phyloP scores from a whole-genome alignment of 129 eudicot genomes.

The Flaveria sonorensis region DNA sequence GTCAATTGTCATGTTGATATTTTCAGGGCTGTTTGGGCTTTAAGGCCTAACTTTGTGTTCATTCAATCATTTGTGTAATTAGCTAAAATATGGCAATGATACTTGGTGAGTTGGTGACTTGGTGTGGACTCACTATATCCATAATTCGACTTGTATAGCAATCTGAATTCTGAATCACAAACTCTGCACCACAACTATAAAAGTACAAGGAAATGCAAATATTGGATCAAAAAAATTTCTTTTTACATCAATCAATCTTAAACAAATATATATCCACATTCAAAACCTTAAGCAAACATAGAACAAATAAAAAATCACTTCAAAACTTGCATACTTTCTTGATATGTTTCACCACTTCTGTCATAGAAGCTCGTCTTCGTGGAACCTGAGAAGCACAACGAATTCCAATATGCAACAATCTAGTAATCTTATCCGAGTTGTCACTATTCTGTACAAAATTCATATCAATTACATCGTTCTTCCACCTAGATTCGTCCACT shows the following conservation, averaged over 20 bases:
- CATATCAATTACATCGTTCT: constrained; percentile 39
- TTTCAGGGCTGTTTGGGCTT: background rate
- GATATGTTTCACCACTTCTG: constrained; percentile 34
- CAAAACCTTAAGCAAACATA: constrained; percentile 17
- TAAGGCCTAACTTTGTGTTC: background rate
- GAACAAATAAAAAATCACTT: background rate
- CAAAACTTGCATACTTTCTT: constrained; percentile 41
- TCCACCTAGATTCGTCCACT: constrained; percentile 43
- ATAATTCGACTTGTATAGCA: constrained; percentile 1
- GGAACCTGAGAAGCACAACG: constrained; percentile 52
- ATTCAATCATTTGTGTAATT: background rate
- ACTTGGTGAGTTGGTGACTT: too few species aligned
- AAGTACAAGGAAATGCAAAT: constrained; percentile 13
- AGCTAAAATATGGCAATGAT: background rate
- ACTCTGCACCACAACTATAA: background rate
- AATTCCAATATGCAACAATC: constrained; percentile 49
- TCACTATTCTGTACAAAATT: constrained; percentile 30
- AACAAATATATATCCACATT: constrained; percentile 23
- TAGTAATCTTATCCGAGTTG: constrained; percentile 41
- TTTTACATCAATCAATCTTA: constrained; percentile 15
- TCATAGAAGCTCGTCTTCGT: constrained; percentile 42
- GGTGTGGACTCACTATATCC: background rate
- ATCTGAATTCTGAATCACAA: background rate
- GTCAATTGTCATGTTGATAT: background rate
- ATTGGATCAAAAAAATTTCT: constrained; percentile 5